Conservation (phyloP, 805 yeast species). For the Candida corydali region DNA sequence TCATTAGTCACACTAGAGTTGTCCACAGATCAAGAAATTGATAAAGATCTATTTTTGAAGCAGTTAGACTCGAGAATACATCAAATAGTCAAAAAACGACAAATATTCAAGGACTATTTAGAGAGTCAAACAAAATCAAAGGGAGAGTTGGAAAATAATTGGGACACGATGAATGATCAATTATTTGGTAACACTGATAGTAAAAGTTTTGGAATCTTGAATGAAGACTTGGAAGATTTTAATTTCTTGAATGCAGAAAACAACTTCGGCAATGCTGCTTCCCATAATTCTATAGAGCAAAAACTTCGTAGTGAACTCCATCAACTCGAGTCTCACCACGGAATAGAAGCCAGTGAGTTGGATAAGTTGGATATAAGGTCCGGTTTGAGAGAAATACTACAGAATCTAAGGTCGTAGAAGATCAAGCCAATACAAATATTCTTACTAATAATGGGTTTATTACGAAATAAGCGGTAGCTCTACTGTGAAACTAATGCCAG, state of each 20-base stretch:
- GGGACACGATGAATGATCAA: constrained; percentile 42
- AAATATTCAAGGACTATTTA: constrained; percentile 32
- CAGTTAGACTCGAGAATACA: constrained; percentile 41
- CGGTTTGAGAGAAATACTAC: too few species aligned
- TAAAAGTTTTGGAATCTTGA: constrained; percentile 34
- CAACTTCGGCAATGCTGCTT: constrained; percentile 8
- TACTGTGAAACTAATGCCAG: too few species aligned
- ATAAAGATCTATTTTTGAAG: constrained; percentile 25
- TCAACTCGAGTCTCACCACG: constrained; percentile 13
- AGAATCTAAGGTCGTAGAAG: too few species aligned
- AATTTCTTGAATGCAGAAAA: constrained; percentile 25
- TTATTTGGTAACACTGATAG: constrained; percentile 21
- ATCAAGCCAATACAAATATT: too few species aligned
- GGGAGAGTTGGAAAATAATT: constrained; percentile 28
- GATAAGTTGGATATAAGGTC: too few species aligned
- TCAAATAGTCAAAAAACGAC: constrained; percentile 33
- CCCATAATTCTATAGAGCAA: constrained; percentile 8
- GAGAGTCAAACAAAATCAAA: constrained; percentile 17
- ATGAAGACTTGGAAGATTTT: constrained; percentile 42
- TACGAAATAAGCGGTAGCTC: too few species aligned
- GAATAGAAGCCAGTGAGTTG: constrained; percentile 25
- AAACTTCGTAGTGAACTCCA: constrained; percentile 10
- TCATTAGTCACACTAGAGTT: constrained; percentile 32
- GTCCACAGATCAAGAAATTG: constrained; percentile 24
- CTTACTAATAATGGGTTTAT: too few species aligned